Percentiles rank a stretch among this genome's conserved stretches.
Evolutionary conservation across 108 stramenopile genomes (phyloP).

Genomic region (Schizochytrium sp.): DNA sequence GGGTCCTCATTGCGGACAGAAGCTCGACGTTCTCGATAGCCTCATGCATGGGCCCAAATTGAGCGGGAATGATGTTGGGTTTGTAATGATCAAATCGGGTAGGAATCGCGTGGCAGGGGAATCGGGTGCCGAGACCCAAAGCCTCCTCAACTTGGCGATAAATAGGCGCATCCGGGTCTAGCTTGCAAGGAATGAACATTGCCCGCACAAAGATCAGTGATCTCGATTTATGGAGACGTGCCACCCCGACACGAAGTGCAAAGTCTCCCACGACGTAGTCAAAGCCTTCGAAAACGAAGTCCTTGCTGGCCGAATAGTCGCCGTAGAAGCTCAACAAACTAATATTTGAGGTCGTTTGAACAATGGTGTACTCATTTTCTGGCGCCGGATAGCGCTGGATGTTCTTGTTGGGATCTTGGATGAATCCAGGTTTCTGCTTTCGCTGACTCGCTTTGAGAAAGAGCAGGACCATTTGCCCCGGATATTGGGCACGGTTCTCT

Average conservation of each 20-base stretch:
- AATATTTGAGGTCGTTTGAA: neutral
- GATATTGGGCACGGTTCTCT: neutral
- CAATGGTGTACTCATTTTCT: neutral
- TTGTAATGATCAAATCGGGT: neutral
- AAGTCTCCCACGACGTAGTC: neutral
- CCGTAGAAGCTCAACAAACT: neutral
- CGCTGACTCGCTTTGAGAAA: neutral
- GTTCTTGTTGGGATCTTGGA: neutral
- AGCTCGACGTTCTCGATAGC: neutral
- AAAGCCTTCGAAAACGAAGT: neutral
- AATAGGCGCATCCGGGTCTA: neutral
- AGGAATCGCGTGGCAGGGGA: neutral
- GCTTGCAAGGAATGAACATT: neutral
- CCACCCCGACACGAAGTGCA: neutral
- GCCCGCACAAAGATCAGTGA: neutral
- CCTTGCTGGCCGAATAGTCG: neutral
- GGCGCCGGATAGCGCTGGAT: neutral
- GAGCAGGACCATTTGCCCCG: neutral
- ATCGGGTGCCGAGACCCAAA: neutral
- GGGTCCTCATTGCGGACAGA: neutral
- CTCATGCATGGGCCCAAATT: conserved; percentile 4
- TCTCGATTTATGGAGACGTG: neutral
- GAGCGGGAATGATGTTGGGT: neutral
- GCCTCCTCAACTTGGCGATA: neutral
- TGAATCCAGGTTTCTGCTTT: neutral